Percentiles rank a stretch among this genome's conserved stretches.
phyloP scores from a whole-genome alignment of 306 rosid genomes.

The Cicer cuneatum region DNA sequence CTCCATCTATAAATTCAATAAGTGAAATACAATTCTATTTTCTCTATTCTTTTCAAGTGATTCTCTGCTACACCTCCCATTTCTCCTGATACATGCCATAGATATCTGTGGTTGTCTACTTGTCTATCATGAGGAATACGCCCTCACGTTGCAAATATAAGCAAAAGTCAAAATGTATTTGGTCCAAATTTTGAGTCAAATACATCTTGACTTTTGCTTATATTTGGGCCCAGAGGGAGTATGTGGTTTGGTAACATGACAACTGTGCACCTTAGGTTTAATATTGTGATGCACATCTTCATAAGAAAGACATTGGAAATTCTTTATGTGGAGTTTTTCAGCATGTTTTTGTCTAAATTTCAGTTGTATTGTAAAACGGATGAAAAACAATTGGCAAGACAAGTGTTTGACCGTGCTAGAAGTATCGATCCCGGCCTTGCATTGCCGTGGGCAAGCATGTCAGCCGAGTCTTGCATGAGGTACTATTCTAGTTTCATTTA shows the following conservation, averaged over 20 bases:
- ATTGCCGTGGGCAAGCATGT: slow-evolving; percentile 98
- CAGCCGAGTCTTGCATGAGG: slow-evolving; percentile 73
- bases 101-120: background rate
- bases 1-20: background rate
- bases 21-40: background rate
- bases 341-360: slow-evolving; percentile 24
- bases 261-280: background rate
- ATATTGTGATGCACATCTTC: background rate
- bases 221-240: background rate
- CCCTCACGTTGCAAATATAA: no score
- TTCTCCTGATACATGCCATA: background rate
- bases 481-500: slow-evolving; percentile 42
- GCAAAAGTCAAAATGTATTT: no score
- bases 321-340: slow-evolving; percentile 20
- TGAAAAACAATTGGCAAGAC: slow-evolving; percentile 73
- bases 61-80: background rate
- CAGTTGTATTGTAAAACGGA: slow-evolving; percentile 75
- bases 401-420: slow-evolving; percentile 88
- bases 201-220: no score
- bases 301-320: background rate
- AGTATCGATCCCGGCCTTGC: slow-evolving; percentile 94
- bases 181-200: no score
- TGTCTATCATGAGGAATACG: no score
- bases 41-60: background rate
- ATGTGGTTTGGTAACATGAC: slow-evolving; percentile 2